Percentiles rank a stretch among this genome's conserved stretches.
phyloP scores from a whole-genome alignment of 2,329 filamentous ascomycete genomes.

The Claviceps sp. region DNA sequence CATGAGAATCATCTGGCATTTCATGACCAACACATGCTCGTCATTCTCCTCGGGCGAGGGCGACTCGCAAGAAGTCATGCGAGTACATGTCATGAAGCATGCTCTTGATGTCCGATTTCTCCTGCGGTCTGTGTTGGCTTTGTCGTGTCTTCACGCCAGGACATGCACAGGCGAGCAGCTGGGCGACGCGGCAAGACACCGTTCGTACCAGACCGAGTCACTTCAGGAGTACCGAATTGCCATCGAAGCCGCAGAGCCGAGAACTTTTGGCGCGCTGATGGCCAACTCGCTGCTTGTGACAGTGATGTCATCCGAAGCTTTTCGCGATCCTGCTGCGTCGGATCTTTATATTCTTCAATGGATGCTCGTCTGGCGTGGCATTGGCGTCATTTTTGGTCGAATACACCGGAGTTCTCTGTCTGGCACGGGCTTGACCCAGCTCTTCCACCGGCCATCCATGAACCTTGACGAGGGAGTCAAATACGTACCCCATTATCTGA shows the following conservation, averaged over 20 bases:
- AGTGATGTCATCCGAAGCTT: conserved; percentile 35
- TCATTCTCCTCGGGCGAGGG: conserved; percentile 31
- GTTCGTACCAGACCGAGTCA: conserved; percentile 33
- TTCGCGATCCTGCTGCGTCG: conserved; percentile 31
- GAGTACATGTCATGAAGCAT: conserved; percentile 31
- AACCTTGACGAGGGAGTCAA: conserved; percentile 27
- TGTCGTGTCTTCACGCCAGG: conserved; percentile 31
- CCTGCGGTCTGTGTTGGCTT: conserved; percentile 39
- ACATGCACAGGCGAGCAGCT: conserved; percentile 3
- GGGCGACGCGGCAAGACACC: conserved; percentile 21
- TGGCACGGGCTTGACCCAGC: conserved; percentile 29
- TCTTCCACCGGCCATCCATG: conserved; percentile 37
- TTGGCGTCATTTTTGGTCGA: conserved; percentile 31
- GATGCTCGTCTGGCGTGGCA: conserved; percentile 42
- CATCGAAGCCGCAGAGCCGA: conserved; percentile 30
- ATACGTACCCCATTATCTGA: conserved; percentile 33
- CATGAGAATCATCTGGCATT: conserved; percentile 44
- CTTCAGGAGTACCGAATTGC: conserved; percentile 39
- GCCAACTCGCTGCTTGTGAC: conserved; percentile 38
- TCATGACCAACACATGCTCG: conserved; percentile 30
- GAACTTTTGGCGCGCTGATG: conserved; percentile 35
- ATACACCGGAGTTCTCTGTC: conserved; percentile 15
- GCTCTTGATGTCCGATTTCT: conserved; percentile 40
- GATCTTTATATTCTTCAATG: conserved; percentile 40
- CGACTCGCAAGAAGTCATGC: conserved; percentile 26